phyloP scores from a whole-genome alignment of 768 basidiomycete genomes.

The Amanita exitialis region DNA sequence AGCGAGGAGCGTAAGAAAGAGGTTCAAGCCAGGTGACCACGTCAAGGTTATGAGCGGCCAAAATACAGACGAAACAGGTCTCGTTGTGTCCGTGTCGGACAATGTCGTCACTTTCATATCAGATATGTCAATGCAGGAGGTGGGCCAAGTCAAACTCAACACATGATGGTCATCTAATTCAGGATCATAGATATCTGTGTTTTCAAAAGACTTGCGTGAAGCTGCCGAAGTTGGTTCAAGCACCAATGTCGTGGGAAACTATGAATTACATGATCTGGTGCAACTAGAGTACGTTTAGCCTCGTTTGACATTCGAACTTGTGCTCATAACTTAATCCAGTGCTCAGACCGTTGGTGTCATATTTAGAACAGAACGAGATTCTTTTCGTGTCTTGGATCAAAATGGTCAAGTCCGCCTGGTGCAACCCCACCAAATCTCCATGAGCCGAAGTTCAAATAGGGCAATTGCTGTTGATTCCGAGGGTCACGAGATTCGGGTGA shows the following conservation, averaged over 20 bases:
- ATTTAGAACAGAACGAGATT: constrained; percentile 92
- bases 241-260: constrained; percentile 83
- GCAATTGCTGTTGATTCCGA: constrained; percentile 88
- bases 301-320: background rate
- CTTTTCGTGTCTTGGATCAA: constrained; percentile 94
- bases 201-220: constrained; percentile 93
- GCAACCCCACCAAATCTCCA: constrained; percentile 90
- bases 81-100: constrained; percentile 86
- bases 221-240: constrained; percentile 96
- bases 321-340: constrained; percentile 28
- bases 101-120: constrained; percentile 93
- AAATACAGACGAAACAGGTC: constrained; percentile 90
- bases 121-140: constrained; percentile 97
- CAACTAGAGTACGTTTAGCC: constrained; percentile 76
- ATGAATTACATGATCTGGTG: constrained; percentile 93
- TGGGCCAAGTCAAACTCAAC: constrained; percentile 18
- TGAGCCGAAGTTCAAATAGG: constrained; percentile 72
- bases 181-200: constrained; percentile 73
- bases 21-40: constrained; percentile 95
- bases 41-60: constrained; percentile 97
- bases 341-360: constrained; percentile 93
- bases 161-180: constrained; percentile 1
- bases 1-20: constrained; percentile 83
- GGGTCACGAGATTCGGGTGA: constrained; percentile 75
- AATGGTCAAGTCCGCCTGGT: constrained; percentile 83